Evolutionary conservation across 2,329 filamentous ascomycete genomes (phyloP).

Genomic region (Hymenoscyphus repandus): DNA sequence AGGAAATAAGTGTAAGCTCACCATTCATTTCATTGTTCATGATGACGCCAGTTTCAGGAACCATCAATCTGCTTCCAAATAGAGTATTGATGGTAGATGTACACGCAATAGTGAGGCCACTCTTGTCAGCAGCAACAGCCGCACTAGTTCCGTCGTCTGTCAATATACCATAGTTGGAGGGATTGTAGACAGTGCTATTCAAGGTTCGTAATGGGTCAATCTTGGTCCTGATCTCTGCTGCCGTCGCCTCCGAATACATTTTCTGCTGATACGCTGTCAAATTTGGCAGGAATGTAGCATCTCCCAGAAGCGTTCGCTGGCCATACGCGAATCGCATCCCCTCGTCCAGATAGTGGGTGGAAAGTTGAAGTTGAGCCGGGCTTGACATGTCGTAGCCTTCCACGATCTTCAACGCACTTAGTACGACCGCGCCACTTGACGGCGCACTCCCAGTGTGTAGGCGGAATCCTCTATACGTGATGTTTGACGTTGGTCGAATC

Average conservation of each 20-base stretch:
- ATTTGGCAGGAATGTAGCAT: constrained; percentile 55
- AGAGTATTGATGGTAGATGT: constrained; percentile 64
- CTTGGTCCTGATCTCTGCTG: constrained; percentile 47
- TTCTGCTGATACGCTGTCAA: constrained; percentile 52
- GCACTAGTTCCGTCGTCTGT: constrained; percentile 45
- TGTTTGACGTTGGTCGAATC: constrained; percentile 56
- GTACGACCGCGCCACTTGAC: constrained; percentile 68
- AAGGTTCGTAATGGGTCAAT: constrained; percentile 55
- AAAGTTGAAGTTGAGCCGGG: constrained; percentile 48
- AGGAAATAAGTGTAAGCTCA: constrained; percentile 27
- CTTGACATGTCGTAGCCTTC: constrained; percentile 66
- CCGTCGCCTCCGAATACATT: constrained; percentile 46
- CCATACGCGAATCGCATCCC: constrained; percentile 64
- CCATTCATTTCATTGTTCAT: constrained; percentile 61
- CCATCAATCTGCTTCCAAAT: constrained; percentile 58
- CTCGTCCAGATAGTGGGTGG: constrained; percentile 62
- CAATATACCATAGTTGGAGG: constrained; percentile 53
- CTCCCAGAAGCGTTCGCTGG: constrained; percentile 55
- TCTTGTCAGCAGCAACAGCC: constrained; percentile 49
- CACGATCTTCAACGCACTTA: constrained; percentile 72
- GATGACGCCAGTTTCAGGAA: constrained; percentile 63
- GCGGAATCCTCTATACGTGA: constrained; percentile 64
- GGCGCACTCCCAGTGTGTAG: constrained; percentile 69
- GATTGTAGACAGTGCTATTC: constrained; percentile 57
- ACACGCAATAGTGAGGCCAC: constrained; percentile 56